A percentile compares a stretch with the other conserved stretches of the same genome.
Conservation (phyloP, 306 rosid species). For the Vigna hirtella region DNA sequence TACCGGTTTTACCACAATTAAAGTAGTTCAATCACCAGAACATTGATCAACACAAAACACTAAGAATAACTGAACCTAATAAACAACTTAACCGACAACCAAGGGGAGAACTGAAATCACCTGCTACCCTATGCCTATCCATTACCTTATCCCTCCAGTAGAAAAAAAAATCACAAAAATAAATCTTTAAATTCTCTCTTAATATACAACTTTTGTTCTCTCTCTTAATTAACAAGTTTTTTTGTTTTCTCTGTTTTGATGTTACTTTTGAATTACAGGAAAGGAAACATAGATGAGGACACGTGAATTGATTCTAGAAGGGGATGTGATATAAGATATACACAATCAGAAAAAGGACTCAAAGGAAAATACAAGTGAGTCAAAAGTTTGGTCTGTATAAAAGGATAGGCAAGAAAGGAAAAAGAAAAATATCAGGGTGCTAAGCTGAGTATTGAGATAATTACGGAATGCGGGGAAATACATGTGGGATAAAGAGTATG, state of each 20-base stretch:
- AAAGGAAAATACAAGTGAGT: no score
- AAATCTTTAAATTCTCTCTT: not conserved
- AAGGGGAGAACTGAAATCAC: not conserved
- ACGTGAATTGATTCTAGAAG: no score
- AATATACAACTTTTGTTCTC: no score
- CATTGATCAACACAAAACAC: conserved; percentile 24
- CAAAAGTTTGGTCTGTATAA: no score
- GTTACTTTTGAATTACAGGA: not conserved
- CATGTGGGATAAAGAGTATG: no score
- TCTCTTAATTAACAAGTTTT: not conserved
- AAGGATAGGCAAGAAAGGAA: no score
- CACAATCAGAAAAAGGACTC: no score
- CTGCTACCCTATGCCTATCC: not conserved
- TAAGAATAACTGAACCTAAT: conserved; percentile 2
- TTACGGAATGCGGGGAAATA: no score
- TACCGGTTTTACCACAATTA: not conserved
- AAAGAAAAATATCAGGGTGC: no score
- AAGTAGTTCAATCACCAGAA: not conserved
- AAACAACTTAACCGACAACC: not conserved
- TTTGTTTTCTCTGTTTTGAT: not conserved
- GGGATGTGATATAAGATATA: no score
- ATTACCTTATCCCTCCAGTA: not conserved
- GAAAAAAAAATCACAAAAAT: not conserved
- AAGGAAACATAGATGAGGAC: no score
- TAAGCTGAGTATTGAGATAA: no score